Base-by-base conservation (phyloP, 2,329 filamentous ascomycete genomes). In the Xylaria polymorpha region DNA sequence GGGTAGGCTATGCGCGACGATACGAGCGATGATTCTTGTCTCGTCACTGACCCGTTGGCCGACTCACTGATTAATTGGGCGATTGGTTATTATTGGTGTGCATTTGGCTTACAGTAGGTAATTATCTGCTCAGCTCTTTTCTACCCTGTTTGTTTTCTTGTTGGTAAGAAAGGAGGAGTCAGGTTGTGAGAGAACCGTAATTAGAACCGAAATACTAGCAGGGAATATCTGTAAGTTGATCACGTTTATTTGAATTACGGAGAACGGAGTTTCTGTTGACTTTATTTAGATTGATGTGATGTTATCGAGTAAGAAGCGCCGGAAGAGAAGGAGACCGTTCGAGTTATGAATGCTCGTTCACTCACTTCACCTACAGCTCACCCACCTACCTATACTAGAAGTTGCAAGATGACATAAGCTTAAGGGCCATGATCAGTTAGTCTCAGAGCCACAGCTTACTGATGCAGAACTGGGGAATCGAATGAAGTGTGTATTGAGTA, bases 401-500 rank as follows among this genome's bases (percentile, higher is more conserved):
- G 35, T 37, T 37, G 35, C 35, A 37, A 12, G 7, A 51, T 51
- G 48, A 32, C 48, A 18, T 51, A 32, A 51, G 48, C 48, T 51
- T 14, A 12, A 18, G 46, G 4, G 0, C 12, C 20, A 15, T 48
- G 2, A 5, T 25, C 10, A 3, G 22, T 15, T 1, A 5, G 15
- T 51, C 25, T n/a, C 8, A 10, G 8, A 32, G 48, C 3, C 25
- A 32, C 25, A 32, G 25, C 15, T 51, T 32, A 32, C 48, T 32
- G 48, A 51, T 32, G 14, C 3, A 32, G 10, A 51, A 51, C 8
- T 51, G 8, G 15, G 2, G 15, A 51, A 51, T n/a, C 32, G 48
- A 32, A 51, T 51, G 32, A 51, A 10, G 48, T 15, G 48, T 51
- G 48, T 51, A 51, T 51, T 32, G 48, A 51, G 48, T 9, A n/a